These are phyloP conservation scores for Passiflora organensis DNA, from an alignment of 345 rosid genomes.

Conservation along the genomic window DNA sequence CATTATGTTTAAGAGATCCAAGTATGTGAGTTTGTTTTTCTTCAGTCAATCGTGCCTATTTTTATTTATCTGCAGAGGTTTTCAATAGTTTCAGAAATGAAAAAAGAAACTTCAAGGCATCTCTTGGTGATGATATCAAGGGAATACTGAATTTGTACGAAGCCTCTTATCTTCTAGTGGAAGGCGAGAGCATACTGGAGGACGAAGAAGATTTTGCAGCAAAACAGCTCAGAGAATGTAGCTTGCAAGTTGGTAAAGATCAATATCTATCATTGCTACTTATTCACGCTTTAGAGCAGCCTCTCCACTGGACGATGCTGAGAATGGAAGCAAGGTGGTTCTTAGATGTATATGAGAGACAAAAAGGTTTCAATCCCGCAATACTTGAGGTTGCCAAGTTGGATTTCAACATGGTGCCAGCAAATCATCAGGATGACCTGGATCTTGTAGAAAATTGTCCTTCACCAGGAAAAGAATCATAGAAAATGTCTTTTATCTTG, in stretches of 20 bases:
- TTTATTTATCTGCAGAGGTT: background rate
- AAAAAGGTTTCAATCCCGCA: too few species aligned
- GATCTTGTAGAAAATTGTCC: too few species aligned
- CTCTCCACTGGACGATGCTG: constrained; percentile 37
- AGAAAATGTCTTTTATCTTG: too few species aligned
- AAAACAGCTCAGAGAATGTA: background rate
- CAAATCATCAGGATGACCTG: too few species aligned
- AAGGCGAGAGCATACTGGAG: constrained; percentile 15
- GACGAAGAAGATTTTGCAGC: constrained; percentile 14
- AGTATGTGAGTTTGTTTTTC: too few species aligned
- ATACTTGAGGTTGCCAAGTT: too few species aligned
- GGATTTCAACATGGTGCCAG: too few species aligned
- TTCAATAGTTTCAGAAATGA: constrained; percentile 14
- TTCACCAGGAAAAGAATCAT: too few species aligned
- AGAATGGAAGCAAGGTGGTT: too few species aligned
- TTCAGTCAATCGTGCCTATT: too few species aligned
- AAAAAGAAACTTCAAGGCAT: constrained; percentile 2
- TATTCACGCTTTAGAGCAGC: constrained; percentile 29
- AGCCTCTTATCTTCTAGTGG: constrained; percentile 10
- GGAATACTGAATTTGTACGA: constrained; percentile 17
- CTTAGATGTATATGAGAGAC: too few species aligned
- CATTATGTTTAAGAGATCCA: background rate
- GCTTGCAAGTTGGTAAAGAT: background rate
- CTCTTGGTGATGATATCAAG: constrained; percentile 11
- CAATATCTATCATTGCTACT: constrained; percentile 18